phyloP scores from a whole-genome alignment of 139 green algal genomes.

The Tetradesmus obliquus region DNA sequence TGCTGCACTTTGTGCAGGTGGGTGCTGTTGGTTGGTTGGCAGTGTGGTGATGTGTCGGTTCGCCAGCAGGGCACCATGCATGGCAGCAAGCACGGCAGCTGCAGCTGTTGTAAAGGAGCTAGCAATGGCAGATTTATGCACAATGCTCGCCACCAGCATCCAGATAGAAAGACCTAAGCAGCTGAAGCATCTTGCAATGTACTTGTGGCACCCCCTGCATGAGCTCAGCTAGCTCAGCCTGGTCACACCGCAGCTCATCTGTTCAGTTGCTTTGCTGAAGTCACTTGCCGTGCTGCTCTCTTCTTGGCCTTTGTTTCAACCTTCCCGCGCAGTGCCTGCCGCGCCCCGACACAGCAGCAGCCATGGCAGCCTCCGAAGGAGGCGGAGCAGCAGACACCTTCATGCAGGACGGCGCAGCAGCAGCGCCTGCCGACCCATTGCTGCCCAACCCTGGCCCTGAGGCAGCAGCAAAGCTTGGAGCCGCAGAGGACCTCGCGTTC shows the following conservation, averaged over 20 bases:
- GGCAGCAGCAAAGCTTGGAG: slow-evolving; percentile 41
- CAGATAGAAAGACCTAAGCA: too few species aligned
- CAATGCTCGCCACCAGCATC: too few species aligned
- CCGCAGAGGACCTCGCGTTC: slow-evolving; percentile 47
- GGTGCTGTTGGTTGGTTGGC: background rate
- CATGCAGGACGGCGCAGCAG: slow-evolving; percentile 7
- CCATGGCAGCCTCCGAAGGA: background rate
- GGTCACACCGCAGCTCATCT: too few species aligned
- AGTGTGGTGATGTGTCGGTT: background rate
- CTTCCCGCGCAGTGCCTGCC: slow-evolving; percentile 47
- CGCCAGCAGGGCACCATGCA: background rate
- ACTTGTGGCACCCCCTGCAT: too few species aligned
- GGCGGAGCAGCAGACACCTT: background rate
- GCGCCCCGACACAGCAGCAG: slow-evolving; percentile 38
- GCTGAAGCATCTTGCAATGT: too few species aligned
- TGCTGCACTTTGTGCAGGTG: slow-evolving; percentile 67
- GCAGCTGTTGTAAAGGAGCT: background rate
- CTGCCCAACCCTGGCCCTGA: slow-evolving; percentile 30
- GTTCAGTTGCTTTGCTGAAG: too few species aligned
- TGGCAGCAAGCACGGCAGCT: background rate
- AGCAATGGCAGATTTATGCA: too few species aligned
- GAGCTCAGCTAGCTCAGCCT: too few species aligned
- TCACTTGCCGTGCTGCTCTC: too few species aligned
- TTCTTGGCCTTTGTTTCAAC: too few species aligned
- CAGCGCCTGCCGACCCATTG: background rate